Base-by-base conservation (phyloP, 371 early-diverging fungal species). In the Circinella minor region DNA sequence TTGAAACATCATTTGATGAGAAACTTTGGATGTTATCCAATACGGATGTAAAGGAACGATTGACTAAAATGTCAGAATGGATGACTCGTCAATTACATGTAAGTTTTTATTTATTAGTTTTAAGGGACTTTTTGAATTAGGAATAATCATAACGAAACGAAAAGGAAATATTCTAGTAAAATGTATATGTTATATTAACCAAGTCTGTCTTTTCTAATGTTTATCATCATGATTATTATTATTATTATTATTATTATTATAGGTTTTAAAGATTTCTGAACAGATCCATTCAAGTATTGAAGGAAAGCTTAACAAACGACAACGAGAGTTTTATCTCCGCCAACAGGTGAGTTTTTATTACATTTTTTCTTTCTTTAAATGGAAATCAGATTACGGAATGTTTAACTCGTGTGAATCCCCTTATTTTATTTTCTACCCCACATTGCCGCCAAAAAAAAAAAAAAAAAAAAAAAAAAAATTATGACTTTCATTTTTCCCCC, bases 31-130 rank as follows among this genome's bases (percentile, higher is more conserved):
- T 93, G 67, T 72, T 94, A 5, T 79, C 89, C 46, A 85, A 87
- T 3, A 67, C 76, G 5, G 84, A 89, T 54, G 67, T 90, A 13
- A 89, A 89, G 71, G 80, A 81, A 18, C 84, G 94, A n/a, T 80
- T 95, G 55, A 63, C 63, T 48, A 81, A 79, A 66, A 85, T 89
- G 0, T 77, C 88, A 13, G 90, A 91, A 70, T 85, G 91, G 71
- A 76, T 95, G 74, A 91, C 86, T 18, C 83, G 92, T 8, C 94
- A 95, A 73, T 81, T 95, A n/a, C 93, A 95, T 64, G 90, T 88
- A 83, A 70, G 76, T n/a, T 18, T 48, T 43, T 9, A 9, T 43
- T 11, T 43, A 43, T 43, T 43, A 9, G 27, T 27, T 27, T 27
- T 89, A 91, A 48, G 71, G n/a, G 83, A 89, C 10, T 80, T 87